Percentiles rank a stretch among this genome's conserved stretches.
phyloP scores from a whole-genome alignment of 2,329 filamentous ascomycete species.

The Colletotrichum caudatum region DNA sequence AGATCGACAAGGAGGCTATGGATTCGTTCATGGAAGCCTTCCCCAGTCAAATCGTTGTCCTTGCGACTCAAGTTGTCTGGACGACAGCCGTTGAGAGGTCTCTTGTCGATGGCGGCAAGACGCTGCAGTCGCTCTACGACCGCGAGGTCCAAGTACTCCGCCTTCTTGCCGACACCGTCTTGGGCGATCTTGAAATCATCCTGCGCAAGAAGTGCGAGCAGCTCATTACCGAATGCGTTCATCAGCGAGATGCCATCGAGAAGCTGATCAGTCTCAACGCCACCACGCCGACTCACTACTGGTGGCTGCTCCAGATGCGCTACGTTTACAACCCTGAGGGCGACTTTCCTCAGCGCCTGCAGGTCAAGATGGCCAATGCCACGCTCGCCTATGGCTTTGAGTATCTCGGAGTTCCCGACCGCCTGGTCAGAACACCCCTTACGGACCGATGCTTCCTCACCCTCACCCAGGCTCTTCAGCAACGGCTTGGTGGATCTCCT shows the following conservation, averaged over 20 bases:
- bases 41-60: constrained; percentile 94
- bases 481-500: constrained; percentile 94
- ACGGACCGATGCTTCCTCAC: constrained; percentile 99
- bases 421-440: constrained; percentile 94
- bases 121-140: constrained; percentile 78
- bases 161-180: constrained; percentile 86
- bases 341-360: constrained; percentile 84
- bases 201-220: constrained; percentile 97
- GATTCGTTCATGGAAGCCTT: constrained; percentile 85
- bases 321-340: constrained; percentile 88
- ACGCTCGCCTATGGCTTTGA: constrained; percentile 97
- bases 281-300: constrained; percentile 80
- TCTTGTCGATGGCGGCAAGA: constrained; percentile 77
- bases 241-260: constrained; percentile 93
- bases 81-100: constrained; percentile 86
- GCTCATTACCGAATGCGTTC: constrained; percentile 98
- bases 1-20: constrained; percentile 77
- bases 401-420: constrained; percentile 95
- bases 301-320: constrained; percentile 97
- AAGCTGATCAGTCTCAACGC: constrained; percentile 84
- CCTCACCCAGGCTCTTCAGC: constrained; percentile 93
- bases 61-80: constrained; percentile 95
- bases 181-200: constrained; percentile 88
- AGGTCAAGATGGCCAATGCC: constrained; percentile 97
- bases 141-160: constrained; percentile 87